phyloP scores from a whole-genome alignment of 768 basidiomycete genomes.

The Termitomyces sp. region DNA sequence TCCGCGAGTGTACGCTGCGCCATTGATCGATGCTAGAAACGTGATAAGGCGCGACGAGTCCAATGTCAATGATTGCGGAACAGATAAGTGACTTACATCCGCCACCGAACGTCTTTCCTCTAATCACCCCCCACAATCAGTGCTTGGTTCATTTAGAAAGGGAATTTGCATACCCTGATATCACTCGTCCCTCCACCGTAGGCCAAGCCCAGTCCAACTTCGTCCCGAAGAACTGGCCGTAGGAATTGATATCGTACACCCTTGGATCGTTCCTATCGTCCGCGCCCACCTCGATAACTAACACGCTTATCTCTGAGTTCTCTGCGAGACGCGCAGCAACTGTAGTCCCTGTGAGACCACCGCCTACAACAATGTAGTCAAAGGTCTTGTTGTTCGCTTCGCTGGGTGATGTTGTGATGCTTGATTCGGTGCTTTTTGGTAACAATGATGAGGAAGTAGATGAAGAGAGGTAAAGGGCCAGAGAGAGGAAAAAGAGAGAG shows the following conservation, averaged over 20 bases:
- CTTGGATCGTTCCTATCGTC: constrained; percentile 37
- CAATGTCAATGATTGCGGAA: neutral
- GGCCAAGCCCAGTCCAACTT: constrained; percentile 43
- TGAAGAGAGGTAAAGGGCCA: neutral
- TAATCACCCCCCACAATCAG: constrained; percentile 6
- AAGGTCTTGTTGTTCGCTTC: constrained; percentile 30
- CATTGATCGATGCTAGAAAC: constrained; percentile 39
- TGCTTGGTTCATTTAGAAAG: neutral
- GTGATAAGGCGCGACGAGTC: neutral
- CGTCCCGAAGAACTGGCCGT: constrained; percentile 34
- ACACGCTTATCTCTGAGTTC: constrained; percentile 32
- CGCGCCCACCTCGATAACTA: constrained; percentile 45
- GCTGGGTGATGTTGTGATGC: constrained; percentile 27
- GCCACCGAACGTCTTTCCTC: constrained; percentile 43
- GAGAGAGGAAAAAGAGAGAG: neutral
- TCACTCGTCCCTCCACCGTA: constrained; percentile 33
- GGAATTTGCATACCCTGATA: constrained; percentile 28
- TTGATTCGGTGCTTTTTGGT: constrained; percentile 19
- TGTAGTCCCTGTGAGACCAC: constrained; percentile 40
- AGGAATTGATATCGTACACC: constrained; percentile 41
- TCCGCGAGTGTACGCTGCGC: constrained; percentile 39
- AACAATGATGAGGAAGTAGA: constrained; percentile 10
- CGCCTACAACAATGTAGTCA: constrained; percentile 42
- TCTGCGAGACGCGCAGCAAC: constrained; percentile 45
- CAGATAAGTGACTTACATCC: constrained; percentile 22